Conservation (phyloP, 371 early-diverging fungal genomes). For the Rhizomucor miehei region DNA sequence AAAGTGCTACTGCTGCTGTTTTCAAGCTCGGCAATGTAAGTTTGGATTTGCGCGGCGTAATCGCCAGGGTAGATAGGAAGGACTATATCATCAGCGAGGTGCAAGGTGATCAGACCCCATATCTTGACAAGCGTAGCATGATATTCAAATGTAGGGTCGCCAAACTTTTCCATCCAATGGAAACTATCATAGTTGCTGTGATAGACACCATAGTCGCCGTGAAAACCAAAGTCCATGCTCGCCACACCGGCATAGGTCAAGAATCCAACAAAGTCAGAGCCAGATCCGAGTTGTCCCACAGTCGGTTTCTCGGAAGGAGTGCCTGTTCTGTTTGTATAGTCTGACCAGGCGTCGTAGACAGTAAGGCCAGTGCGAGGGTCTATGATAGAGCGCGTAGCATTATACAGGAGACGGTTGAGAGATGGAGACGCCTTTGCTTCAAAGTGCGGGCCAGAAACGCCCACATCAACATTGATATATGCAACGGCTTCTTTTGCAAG, state of each 20-base stretch:
- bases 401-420: slow-evolving; percentile 36
- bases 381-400: slow-evolving; percentile 31
- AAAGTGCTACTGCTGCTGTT: not conserved
- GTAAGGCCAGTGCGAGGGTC: slow-evolving; percentile 25
- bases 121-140: slow-evolving; percentile 49
- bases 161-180: slow-evolving; percentile 64
- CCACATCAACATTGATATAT: slow-evolving; percentile 52
- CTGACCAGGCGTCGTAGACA: slow-evolving; percentile 18
- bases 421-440: slow-evolving; percentile 28
- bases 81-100: slow-evolving; percentile 33
- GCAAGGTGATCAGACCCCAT: slow-evolving; percentile 37
- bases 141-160: slow-evolving; percentile 63
- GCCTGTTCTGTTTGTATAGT: slow-evolving; percentile 10
- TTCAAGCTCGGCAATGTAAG: slow-evolving; percentile 16
- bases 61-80: slow-evolving; percentile 38
- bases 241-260: slow-evolving; percentile 61
- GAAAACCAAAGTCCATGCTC: slow-evolving; percentile 51
- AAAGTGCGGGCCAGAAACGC: slow-evolving; percentile 21
- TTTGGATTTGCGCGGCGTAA: slow-evolving; percentile 22
- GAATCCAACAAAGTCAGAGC: slow-evolving; percentile 57
- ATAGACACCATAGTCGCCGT: slow-evolving; percentile 45
- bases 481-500: slow-evolving; percentile 48
- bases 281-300: slow-evolving; percentile 43
- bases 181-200: slow-evolving; percentile 59
- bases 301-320: not conserved